Evolutionary conservation across 129 eudicot genomes (phyloP), one percentile per base, ranked within the genome.

Genomic region (Arctium lappa): DNA sequence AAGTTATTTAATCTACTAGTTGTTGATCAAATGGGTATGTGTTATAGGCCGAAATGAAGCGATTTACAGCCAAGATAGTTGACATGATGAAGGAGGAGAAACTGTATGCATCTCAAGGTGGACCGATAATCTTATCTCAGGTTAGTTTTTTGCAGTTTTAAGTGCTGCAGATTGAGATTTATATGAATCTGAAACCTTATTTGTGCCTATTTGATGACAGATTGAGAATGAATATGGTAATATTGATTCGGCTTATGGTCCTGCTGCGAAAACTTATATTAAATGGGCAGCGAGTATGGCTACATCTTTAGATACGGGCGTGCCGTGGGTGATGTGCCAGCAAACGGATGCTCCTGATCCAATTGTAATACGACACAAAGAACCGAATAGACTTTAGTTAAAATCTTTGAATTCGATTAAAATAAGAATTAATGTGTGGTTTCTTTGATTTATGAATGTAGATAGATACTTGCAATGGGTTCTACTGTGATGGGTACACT

Each of bases 281-380:
- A 90, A 88, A 30, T 96, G 99, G 99, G 99, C 99, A 18, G 99
- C 99, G 36, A 69, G 88, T 44, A 96, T 96, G 99, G 99, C 99
- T 22, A 88, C 88, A 40, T 91, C 99, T 70, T 74, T 93, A 74
- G 77, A 93, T 82, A 96, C 98, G 29, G 99, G 99, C 48, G 99
- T 96, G 44, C 99, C 99, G 32, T 96, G 99, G 99, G 95, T 93
- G 34, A 96, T 96, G 99, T 96, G 99, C 83, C 98, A 93, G 87
- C 99, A 96, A 79, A 22, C 40, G 12, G 95, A 96, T 88, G 95
- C 99, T 77, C 99, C 99, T 60, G 88, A 90, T 83, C 92, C 99
- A 29, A 70, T 93, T 8, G 99, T 95, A 83, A 88, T 63, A 48
- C 69, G 48, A 75, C 16, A 76, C 5, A 32, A 75, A 68, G 0